Conservation (phyloP, 2,329 filamentous ascomycete species). For the Xylaria polymorpha region DNA sequence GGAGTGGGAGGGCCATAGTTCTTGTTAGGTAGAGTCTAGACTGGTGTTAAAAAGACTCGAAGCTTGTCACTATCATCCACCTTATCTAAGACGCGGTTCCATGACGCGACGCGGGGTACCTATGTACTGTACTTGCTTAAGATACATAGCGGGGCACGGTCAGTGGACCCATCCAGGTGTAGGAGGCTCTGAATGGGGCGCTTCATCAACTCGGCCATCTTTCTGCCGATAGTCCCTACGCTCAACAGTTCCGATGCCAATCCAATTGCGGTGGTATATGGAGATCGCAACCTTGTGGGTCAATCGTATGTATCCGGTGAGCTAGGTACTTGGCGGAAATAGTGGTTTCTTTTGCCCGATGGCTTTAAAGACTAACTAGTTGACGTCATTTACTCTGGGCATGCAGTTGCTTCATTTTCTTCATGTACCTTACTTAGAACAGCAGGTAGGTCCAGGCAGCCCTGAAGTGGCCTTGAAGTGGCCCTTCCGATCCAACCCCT, state of each 20-base stretch:
- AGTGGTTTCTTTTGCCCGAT: too few relatives aligned
- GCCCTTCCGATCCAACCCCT: neutral
- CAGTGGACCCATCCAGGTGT: neutral
- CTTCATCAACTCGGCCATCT: constrained; percentile 1
- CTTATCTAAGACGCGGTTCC: constrained; percentile 23
- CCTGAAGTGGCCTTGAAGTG: too few relatives aligned
- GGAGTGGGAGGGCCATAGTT: constrained; percentile 48
- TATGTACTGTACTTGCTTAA: too few relatives aligned
- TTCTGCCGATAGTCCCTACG: neutral
- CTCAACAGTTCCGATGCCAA: too few relatives aligned
- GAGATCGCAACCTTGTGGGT: too few relatives aligned
- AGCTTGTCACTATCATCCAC: neutral
- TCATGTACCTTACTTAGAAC: too few relatives aligned
- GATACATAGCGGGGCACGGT: neutral
- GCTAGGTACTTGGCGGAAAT: too few relatives aligned
- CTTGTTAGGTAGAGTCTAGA: neutral
- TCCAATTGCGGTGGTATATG: too few relatives aligned
- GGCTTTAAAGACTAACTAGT: too few relatives aligned
- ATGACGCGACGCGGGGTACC: constrained; percentile 35
- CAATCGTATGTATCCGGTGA: too few relatives aligned
- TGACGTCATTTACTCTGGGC: constrained; percentile 6
- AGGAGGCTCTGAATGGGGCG: constrained; percentile 6
- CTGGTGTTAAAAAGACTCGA: constrained; percentile 15
- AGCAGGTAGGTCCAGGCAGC: too few relatives aligned
- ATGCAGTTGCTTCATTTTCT: neutral